A percentile compares a stretch with the other conserved stretches of the same genome.
Evolutionary conservation across 176 grass and related monocot genomes (phyloP).

Genomic region (Phoenix roebelenii): DNA sequence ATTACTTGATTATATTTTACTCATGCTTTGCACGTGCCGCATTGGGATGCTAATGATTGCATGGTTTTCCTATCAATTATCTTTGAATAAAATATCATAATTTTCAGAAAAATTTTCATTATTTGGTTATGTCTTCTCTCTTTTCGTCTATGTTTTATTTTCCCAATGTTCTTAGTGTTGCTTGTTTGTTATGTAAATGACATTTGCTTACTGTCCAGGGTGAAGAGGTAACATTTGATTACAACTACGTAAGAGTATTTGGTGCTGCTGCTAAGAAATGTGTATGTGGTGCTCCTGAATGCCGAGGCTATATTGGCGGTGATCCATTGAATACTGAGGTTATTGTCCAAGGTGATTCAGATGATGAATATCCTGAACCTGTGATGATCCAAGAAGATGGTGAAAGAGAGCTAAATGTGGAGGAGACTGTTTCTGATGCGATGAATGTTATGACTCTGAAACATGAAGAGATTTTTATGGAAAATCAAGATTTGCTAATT

Average conservation of each 20-base stretch:
- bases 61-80: no score
- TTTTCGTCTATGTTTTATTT: no score
- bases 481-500: conserved; percentile 22
- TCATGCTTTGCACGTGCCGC: no score
- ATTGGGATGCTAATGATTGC: no score
- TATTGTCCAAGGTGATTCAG: conserved; percentile 39
- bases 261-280: conserved; percentile 93
- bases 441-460: conserved; percentile 15
- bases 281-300: conserved; percentile 61
- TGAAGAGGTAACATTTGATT: conserved; percentile 97
- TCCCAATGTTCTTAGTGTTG: no score
- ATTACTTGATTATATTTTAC: no score
- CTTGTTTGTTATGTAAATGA: conserved; percentile 6
- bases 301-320: conserved; percentile 88
- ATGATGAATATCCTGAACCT: conserved; percentile 26
- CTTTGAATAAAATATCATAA: no score
- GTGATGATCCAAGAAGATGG: conserved; percentile 25
- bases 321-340: conserved; percentile 51
- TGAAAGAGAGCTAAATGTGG: conserved; percentile 24
- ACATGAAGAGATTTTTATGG: conserved; percentile 18
- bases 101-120: no score
- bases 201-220: conserved; percentile 35
- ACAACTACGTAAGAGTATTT: conserved; percentile 90
- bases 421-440: conserved; percentile 25
- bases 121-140: no score